Evolutionary conservation across 1,284 basidiomycete species (phyloP), one percentile per base, ranked within the genome.

Genomic region (Heterobasidion irregulare): DNA sequence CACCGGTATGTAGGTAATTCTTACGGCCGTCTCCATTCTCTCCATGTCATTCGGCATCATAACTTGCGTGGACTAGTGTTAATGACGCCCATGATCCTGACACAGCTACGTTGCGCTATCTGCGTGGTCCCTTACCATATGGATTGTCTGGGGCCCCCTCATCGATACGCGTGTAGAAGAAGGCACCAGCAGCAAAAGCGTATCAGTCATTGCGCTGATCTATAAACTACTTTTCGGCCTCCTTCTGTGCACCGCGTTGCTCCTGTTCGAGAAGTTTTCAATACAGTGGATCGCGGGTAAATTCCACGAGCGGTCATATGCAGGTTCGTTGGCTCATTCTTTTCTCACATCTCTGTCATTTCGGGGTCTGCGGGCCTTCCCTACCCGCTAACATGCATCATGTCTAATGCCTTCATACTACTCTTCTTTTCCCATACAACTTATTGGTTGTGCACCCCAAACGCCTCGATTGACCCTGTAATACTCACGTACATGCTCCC

Each of bases 241-340:
- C 51, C 80, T 86, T 66, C 67, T 96, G 52, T 91, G 86, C 65
- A 72, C 86, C 0, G 77, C 80, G 38, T 76, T 94, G 26, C 76
- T 94, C 8, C 76, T 91, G 8, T 83, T 79, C 52, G 92, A 96
- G 68, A 98, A 98, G 68, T 80, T 94, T 59, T 69, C 86, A 13
- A 89, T 97, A 56, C 94, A 97, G 67, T 84, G 85, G 73, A 92
- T 95, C 61, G 89, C 89, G 57, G 74, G 71, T 62, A 89, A 88
- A 65, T 96, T 95, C 76, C 93, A 96, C 70, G 86, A 91, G 64
- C 80, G 87, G 60, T 92, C 89, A 8, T 96, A 94, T 67, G 88
- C 89, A 55, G 84, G 84, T 84, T 50, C 34, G 75, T 66, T 5
- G 6, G 26, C 26, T 26, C 26, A 26, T 52, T 44, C 49, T 26